phyloP scores from a whole-genome alignment of 2,329 filamentous ascomycete species.

The Epichloe uncinata region DNA sequence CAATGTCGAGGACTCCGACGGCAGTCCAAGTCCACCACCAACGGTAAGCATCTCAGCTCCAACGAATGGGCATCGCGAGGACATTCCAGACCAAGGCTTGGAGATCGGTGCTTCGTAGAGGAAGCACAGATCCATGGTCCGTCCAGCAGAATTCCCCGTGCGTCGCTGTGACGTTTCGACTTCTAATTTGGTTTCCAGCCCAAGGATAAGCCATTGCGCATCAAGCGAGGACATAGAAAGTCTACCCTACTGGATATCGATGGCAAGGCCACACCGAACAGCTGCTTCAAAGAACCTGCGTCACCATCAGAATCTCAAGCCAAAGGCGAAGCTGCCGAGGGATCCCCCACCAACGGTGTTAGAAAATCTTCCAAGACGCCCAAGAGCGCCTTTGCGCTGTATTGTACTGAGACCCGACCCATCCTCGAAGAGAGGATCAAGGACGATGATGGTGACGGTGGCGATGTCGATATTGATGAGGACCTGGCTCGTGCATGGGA shows the following conservation, averaged over 20 bases:
- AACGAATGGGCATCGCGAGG: no score
- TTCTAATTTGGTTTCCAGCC: constrained; percentile 38
- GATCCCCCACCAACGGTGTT: constrained; percentile 25
- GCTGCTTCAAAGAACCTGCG: constrained; percentile 32
- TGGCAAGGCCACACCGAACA: constrained; percentile 24
- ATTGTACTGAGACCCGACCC: constrained; percentile 36
- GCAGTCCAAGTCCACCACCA: constrained; percentile 65
- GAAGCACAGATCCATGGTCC: no score
- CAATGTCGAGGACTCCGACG: constrained; percentile 66
- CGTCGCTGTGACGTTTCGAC: neutral
- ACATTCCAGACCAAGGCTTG: no score
- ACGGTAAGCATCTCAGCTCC: constrained; percentile 39
- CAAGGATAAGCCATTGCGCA: constrained; percentile 63
- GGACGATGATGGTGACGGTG: constrained; percentile 18
- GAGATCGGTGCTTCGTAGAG: no score
- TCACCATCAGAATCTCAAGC: constrained; percentile 27
- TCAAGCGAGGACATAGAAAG: constrained; percentile 59
- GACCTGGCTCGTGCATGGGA: constrained; percentile 43
- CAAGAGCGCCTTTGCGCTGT: constrained; percentile 40
- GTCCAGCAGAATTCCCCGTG: no score
- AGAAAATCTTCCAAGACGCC: constrained; percentile 29
- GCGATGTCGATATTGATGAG: constrained; percentile 32
- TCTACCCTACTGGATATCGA: constrained; percentile 35
- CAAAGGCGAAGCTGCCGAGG: constrained; percentile 12
- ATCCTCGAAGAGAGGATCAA: constrained; percentile 31